Evolutionary conservation across 2,329 filamentous ascomycete species (phyloP), one percentile per base, ranked within the genome.

Genomic region (Aspergillus ustus): DNA sequence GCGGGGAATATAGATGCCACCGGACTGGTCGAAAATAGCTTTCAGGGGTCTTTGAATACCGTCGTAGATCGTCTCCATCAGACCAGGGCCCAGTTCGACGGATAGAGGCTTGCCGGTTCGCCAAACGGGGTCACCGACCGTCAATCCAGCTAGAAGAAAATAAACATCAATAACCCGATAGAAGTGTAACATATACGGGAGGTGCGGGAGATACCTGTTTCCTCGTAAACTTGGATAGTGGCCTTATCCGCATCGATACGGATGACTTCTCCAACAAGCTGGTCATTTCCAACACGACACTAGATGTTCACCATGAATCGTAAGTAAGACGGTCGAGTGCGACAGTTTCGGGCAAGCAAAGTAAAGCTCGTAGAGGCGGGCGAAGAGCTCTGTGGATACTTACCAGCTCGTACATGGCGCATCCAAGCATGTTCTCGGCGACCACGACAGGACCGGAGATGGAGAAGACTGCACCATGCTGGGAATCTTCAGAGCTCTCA

Each of bases 1-100:
- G 71, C 95, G 92, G 73, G 95, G 95, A 67, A 99, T 99, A 80
- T 99, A 99, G 80, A 99, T 99, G 80, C 91, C 93, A 74, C 92
- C 83, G 56, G 93, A 88, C 52, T 86, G 80, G 45, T 89, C 83
- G 70, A 92, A 84, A 73, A 99, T 99, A 69, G 87, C 89, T 81
- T 90, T 90, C 71, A 99, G 89, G 54, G 95, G 95, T 76, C 95
- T 90, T 80, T 99, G 95, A 73, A 99, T 99, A 83, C 95, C 95
- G 78, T 99, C 95, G 85, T 98, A 99, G 79, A 99, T 99, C 69
- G 95, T 97, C 82, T 98, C 94, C 87, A 99, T 92, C 78, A 99
- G 84, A 77, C 95, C 95, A 66, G 95, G 95, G 54, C 95, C 95
- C 52, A 99, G 90, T 80, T 99, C 95, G 80, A 99, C 95, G 61